Conservation (phyloP, 78 protist species). For the Cavenderia fasciculata region DNA sequence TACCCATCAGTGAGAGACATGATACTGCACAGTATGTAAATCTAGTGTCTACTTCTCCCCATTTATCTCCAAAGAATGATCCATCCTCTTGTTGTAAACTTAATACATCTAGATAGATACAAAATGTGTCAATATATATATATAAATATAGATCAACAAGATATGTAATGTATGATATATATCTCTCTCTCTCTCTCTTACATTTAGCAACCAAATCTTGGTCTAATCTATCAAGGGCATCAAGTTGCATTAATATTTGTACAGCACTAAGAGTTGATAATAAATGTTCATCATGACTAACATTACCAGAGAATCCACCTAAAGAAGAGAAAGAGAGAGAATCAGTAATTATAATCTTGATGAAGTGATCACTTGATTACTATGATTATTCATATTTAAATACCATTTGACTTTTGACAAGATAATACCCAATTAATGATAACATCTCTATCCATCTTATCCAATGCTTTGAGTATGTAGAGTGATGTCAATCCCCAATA, state of each 20-base stretch:
- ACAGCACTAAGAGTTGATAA: conserved; percentile 97
- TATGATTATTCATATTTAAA: neutral
- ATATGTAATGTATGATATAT: neutral
- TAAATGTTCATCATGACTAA: conserved; percentile 97
- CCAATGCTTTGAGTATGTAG: conserved; percentile 60
- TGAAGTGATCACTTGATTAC: too few species aligned
- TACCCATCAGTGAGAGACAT: conserved; percentile 87
- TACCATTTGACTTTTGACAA: conserved; percentile 88
- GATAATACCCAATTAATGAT: conserved; percentile 76
- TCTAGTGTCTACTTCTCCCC: conserved; percentile 99
- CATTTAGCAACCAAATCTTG: conserved; percentile 66
- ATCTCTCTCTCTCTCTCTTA: neutral
- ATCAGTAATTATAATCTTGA: neutral
- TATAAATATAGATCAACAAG: neutral
- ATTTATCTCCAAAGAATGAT: conserved; percentile 97
- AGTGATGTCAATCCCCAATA: conserved; percentile 97
- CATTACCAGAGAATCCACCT: conserved; percentile 97
- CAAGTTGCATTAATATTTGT: conserved; percentile 90
- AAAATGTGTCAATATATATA: neutral
- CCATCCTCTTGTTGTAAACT: conserved; percentile 96
- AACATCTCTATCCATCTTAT: conserved; percentile 74
- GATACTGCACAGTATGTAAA: conserved; percentile 96
- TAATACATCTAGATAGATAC: conserved; percentile 51
- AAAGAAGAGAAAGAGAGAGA: neutral
- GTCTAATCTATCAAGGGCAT: conserved; percentile 80